These are phyloP conservation scores for Ganoderma sinense DNA, from an alignment of 1,284 basidiomycete species.

Conservation along the genomic window DNA sequence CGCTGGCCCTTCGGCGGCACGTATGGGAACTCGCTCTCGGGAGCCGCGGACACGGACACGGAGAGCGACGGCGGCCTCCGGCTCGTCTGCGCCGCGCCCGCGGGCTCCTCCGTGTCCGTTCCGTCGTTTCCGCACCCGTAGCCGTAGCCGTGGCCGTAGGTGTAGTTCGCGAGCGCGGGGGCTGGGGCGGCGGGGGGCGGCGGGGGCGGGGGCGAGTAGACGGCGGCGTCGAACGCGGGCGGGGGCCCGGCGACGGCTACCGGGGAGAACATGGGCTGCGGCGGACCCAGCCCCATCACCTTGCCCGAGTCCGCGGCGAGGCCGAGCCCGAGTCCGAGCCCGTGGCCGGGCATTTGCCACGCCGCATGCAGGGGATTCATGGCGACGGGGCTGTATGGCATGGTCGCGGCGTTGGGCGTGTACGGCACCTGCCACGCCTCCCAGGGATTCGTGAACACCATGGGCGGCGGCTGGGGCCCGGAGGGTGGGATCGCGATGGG, in stretches of 20 bases:
- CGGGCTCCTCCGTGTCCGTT: neutral
- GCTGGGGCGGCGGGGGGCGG: neutral
- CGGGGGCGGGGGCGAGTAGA: neutral
- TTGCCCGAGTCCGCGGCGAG: neutral
- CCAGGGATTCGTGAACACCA: slow-evolving; percentile 24
- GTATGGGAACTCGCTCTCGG: slow-evolving; percentile 37
- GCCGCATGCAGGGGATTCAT: neutral
- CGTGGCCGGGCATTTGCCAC: neutral
- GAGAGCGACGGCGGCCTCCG: slow-evolving; percentile 18
- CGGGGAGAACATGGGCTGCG: slow-evolving; percentile 1
- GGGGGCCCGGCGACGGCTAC: neutral
- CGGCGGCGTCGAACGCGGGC: neutral
- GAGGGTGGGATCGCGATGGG: slow-evolving; percentile 23
- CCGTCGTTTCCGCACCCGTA: neutral
- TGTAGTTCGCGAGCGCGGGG: neutral
- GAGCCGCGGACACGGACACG: slow-evolving; percentile 10
- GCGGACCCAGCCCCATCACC: neutral
- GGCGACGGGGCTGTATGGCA: neutral
- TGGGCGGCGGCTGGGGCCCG: slow-evolving; percentile 16
- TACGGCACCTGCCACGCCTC: slow-evolving; percentile 19
- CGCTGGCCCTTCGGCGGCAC: slow-evolving; percentile 33
- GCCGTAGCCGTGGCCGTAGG: neutral
- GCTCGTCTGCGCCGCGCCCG: neutral
- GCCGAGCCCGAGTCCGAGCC: neutral
- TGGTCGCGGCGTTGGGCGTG: slow-evolving; percentile 1